These are phyloP conservation scores for Phycomyces blakesleeanus DNA, from an alignment of 192 early-diverging fungal species.

Conservation along the genomic window DNA sequence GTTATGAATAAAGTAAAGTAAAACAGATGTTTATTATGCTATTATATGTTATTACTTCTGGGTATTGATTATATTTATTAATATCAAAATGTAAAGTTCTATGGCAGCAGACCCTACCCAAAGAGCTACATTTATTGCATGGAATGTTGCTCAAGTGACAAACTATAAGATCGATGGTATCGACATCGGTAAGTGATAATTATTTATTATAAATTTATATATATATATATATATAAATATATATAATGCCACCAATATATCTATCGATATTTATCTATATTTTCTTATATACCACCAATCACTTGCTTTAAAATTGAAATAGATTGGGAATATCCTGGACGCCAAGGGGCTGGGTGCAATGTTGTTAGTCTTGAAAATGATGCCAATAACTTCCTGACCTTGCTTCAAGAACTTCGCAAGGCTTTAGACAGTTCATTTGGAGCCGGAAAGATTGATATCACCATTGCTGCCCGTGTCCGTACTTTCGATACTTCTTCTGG, in stretches of 20 bases:
- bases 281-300: background rate
- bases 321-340: constrained; percentile 65
- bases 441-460: constrained; percentile 47
- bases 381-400: constrained; percentile 52
- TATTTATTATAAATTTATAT: no score
- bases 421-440: constrained; percentile 40
- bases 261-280: background rate
- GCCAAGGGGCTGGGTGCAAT: constrained; percentile 59
- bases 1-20: no score
- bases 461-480: constrained; percentile 58
- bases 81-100: constrained; percentile 29
- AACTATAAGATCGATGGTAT: constrained; percentile 63
- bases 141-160: constrained; percentile 47
- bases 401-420: constrained; percentile 56
- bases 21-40: no score
- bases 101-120: constrained; percentile 40
- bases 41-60: no score
- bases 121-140: constrained; percentile 45
- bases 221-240: no score
- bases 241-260: no score
- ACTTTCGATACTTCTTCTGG: constrained; percentile 56
- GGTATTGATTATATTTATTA: background rate
- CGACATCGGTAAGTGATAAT: constrained; percentile 62
- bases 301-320: no score
- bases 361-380: constrained; percentile 52